Base-by-base conservation (phyloP, 106 monocot genomes). In the Allium fistulosum region DNA sequence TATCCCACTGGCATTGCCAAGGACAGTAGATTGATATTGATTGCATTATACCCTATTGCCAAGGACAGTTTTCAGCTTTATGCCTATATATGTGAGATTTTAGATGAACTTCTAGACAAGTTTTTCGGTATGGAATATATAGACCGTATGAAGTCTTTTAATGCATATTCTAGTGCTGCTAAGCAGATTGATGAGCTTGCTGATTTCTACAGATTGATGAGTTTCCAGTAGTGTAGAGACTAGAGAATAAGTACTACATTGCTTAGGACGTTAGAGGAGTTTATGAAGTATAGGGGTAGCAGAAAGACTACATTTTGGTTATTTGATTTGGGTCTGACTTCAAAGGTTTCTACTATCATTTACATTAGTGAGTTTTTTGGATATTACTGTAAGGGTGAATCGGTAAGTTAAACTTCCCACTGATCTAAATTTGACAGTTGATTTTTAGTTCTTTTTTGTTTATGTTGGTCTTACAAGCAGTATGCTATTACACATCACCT, bases 41-140 rank as follows among this genome's bases (percentile, higher is more conserved):
- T 83, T n/a, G 80, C 83, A 0, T 81, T 93, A 15, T 93, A 93
- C 28, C 88, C 80, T 4, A 56, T 85, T 45, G 78, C 83, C 49
- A 82, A 71, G 50, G 92, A 92, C 66, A 85, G 92, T 74, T 93
- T 93, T 67, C 88, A 85, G 83, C 80, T 93, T 51, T 93, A 93
- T 49, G 85, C 92, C 1, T 88, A 88, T 51, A 65, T 93, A 18
- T 85, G 88, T 51, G 92, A 93, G 78, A 79, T 85, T 49, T 48
- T 93, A 15, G 88, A 80, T 7, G 76, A 81, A 9, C 71, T 93
- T 53, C 71, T 88, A 1, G 92, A 88, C 48, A 61, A 75, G 2
- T 93, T 88, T 68, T 88, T 88, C 37, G 83, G 88, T 37, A 88
- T 93, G 92, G 92, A 93, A 7, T 85, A 88, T 15, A 46, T 77